These are phyloP conservation scores for Thelephora terrestris DNA, from an alignment of 1,284 basidiomycete genomes.

Conservation along the genomic window DNA sequence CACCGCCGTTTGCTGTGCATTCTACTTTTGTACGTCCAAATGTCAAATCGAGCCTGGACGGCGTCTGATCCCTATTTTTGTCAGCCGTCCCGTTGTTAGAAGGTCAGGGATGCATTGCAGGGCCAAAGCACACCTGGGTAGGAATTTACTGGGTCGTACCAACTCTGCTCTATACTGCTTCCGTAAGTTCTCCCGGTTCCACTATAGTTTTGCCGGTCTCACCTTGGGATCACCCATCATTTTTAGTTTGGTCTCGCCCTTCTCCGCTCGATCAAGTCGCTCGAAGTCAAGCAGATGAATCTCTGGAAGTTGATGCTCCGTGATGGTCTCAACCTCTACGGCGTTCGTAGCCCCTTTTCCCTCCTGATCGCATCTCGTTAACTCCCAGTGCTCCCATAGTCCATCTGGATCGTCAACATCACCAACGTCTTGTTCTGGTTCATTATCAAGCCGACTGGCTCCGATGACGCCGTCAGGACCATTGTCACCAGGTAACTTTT, in stretches of 20 bases:
- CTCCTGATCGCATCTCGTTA: conserved; percentile 3
- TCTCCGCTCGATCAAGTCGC: conserved; percentile 50
- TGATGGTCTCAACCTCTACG: conserved; percentile 76
- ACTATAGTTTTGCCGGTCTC: neutral
- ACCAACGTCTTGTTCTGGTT: conserved; percentile 77
- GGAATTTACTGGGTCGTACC: conserved; percentile 74
- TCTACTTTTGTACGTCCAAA: conserved; percentile 49
- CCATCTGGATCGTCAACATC: conserved; percentile 69
- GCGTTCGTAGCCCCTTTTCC: conserved; percentile 28
- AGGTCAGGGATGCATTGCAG: conserved; percentile 76
- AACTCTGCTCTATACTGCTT: conserved; percentile 58
- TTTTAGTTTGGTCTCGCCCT: conserved; percentile 52
- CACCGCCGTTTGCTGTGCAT: conserved; percentile 61
- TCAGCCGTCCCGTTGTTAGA: conserved; percentile 55
- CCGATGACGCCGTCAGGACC: conserved; percentile 60
- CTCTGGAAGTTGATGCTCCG: conserved; percentile 80
- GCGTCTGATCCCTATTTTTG: neutral
- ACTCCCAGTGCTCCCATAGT: conserved; percentile 22
- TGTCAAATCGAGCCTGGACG: conserved; percentile 6
- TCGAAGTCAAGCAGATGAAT: conserved; percentile 44
- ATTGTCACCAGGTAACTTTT: conserved; percentile 49
- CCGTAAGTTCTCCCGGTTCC: conserved; percentile 32
- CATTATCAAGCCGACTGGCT: conserved; percentile 53
- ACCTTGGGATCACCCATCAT: conserved; percentile 1
- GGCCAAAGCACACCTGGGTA: conserved; percentile 67